phyloP scores from a whole-genome alignment of 2,329 filamentous ascomycete species.

The Coniochaeta ligniaria region DNA sequence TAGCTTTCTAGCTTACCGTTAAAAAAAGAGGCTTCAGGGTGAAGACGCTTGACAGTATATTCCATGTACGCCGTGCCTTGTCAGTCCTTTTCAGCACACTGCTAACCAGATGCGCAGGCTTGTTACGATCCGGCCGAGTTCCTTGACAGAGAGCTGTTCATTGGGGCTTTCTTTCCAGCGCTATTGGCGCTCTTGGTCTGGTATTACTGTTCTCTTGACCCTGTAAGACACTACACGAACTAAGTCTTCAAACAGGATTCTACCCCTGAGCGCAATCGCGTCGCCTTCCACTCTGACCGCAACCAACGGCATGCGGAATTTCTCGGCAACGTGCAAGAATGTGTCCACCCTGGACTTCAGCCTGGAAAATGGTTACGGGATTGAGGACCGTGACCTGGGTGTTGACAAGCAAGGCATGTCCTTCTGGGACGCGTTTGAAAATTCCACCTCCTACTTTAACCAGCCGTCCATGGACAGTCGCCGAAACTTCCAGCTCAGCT shows the following conservation, averaged over 20 bases:
- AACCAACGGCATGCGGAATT: background rate
- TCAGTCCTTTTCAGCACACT: background rate
- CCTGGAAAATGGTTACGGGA: conserved; percentile 7
- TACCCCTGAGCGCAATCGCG: conserved; percentile 10
- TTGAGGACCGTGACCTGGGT: conserved; percentile 2
- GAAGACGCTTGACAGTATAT: conserved; percentile 8
- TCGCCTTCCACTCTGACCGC: conserved; percentile 8
- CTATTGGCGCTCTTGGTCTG: background rate
- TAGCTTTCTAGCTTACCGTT: conserved; percentile 4
- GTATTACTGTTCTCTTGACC: background rate
- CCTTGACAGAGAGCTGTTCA: background rate
- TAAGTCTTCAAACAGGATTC: conserved; percentile 1
- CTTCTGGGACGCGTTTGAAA: conserved; percentile 5
- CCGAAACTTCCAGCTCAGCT: conserved; percentile 5
- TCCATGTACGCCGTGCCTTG: conserved; percentile 5
- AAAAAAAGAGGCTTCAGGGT: conserved; percentile 6
- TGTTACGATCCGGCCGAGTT: conserved; percentile 1
- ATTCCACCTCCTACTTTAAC: conserved; percentile 4
- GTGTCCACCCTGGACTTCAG: conserved; percentile 7
- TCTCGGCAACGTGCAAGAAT: conserved; percentile 4
- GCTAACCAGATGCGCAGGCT: background rate
- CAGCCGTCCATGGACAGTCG: conserved; percentile 4
- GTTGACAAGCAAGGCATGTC: conserved; percentile 4
- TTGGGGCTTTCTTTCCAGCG: background rate
- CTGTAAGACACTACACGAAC: background rate